These are phyloP conservation scores for Lasiosphaeriaceae sp. DNA, from an alignment of 495 filamentous ascomycete genomes.

Conservation along the genomic window DNA sequence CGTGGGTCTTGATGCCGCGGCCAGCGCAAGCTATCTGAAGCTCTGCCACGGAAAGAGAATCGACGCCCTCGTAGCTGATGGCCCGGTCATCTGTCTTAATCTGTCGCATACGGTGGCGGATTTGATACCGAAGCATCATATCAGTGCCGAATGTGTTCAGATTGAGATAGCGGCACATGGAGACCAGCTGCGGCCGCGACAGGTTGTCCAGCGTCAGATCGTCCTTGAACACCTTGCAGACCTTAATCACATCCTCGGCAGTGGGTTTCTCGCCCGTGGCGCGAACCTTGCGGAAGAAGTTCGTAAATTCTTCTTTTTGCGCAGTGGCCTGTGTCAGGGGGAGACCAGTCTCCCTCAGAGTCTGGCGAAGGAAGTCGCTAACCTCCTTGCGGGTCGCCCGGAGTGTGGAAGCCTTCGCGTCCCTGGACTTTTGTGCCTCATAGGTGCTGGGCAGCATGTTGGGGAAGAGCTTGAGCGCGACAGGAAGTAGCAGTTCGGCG, in stretches of 20 bases:
- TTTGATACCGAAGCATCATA: slow-evolving; percentile 93
- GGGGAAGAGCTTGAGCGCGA: slow-evolving; percentile 92
- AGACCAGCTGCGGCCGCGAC: slow-evolving; percentile 91
- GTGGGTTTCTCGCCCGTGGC: slow-evolving; percentile 86
- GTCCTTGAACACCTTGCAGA: slow-evolving; percentile 99
- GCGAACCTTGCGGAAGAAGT: slow-evolving; percentile 96
- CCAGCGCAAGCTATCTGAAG: slow-evolving; percentile 86
- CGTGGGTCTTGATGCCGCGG: slow-evolving; percentile 88
- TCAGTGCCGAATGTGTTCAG: slow-evolving; percentile 95
- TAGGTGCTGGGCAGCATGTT: slow-evolving; percentile 97
- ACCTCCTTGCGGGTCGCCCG: slow-evolving; percentile 91
- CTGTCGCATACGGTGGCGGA: slow-evolving; percentile 96
- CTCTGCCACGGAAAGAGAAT: slow-evolving; percentile 87
- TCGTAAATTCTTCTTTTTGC: slow-evolving; percentile 90
- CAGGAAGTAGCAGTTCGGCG: slow-evolving; percentile 88
- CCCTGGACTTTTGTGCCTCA: slow-evolving; percentile 84
- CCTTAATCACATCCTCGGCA: slow-evolving; percentile 89
- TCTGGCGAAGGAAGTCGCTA: slow-evolving; percentile 83
- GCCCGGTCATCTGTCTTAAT: slow-evolving; percentile 97
- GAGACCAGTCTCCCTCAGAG: slow-evolving; percentile 86
- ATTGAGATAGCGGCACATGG: slow-evolving; percentile 98
- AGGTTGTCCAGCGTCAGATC: slow-evolving; percentile 96
- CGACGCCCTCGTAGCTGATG: slow-evolving; percentile 92
- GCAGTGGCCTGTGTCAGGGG: slow-evolving; percentile 81
- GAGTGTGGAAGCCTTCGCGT: slow-evolving; percentile 77